phyloP scores from a whole-genome alignment of 2,329 filamentous ascomycete species.

The Lojkania enalia region DNA sequence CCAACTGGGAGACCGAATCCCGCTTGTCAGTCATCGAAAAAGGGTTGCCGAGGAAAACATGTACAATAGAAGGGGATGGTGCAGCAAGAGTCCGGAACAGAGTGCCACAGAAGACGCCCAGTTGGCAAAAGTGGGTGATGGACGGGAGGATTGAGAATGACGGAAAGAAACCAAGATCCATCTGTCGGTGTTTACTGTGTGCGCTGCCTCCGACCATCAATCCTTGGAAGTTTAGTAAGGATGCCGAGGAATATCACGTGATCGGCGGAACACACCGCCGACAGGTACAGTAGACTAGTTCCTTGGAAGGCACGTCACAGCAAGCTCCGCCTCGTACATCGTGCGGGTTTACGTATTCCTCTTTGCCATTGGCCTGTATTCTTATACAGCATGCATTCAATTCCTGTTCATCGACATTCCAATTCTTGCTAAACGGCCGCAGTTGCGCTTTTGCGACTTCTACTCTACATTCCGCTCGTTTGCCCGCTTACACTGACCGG shows the following conservation, averaged over 20 bases:
- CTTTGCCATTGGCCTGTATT: constrained; percentile 27
- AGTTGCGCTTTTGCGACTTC: constrained; percentile 1
- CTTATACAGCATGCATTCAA: constrained; percentile 33
- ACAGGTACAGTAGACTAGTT: constrained; percentile 4
- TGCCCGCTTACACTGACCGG: not conserved
- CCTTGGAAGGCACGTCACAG: constrained; percentile 34
- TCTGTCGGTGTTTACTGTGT: too few species aligned
- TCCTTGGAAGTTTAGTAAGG: too few species aligned
- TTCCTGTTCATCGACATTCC: constrained; percentile 16
- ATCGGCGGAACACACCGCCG: too few species aligned
- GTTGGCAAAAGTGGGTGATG: too few species aligned
- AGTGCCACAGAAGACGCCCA: too few species aligned
- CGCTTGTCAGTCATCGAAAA: constrained; percentile 31
- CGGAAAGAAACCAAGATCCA: too few species aligned
- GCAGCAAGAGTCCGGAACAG: too few species aligned
- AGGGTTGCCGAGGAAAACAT: not conserved
- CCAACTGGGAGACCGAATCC: constrained; percentile 35
- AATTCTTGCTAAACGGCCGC: constrained; percentile 4
- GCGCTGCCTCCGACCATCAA: too few species aligned
- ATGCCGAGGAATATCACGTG: too few species aligned
- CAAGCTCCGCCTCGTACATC: constrained; percentile 30
- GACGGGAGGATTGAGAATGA: too few species aligned
- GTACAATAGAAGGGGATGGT: not conserved
- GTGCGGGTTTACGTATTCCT: constrained; percentile 34
- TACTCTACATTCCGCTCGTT: not conserved